Evolutionary conservation across 495 filamentous ascomycete species (phyloP), one percentile per base, ranked within the genome.

Genomic region (Penicillium steckii): DNA sequence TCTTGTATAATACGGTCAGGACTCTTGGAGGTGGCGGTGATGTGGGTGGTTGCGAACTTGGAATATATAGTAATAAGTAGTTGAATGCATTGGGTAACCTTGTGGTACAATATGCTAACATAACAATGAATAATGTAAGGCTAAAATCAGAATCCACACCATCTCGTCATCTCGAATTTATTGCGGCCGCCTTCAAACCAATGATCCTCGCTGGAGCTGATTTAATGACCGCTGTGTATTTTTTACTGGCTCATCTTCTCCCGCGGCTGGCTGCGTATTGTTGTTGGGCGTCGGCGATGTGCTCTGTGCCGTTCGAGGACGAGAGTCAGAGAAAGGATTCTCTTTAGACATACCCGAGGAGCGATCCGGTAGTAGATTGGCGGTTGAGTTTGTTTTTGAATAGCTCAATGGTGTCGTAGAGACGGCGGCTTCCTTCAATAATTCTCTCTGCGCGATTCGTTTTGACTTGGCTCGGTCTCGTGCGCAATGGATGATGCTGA

Each of bases 281-380:
- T 41, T 24, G 18, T 41, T 23, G 18, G 38, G 38, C 18, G 38
- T 41, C 10, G 38, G 19, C 6, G 38, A 24, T 5, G 37, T 18
- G 22, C 26, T 37, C 10, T 40, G 46, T 9, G 52, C 45, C 3
- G 45, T 44, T 17, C 19, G 24, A 12, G 53, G 38, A 23, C 41
- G 46, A 6, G 41, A 19, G 7, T 55, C 53, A n/a, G 26, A 13
- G 3, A 35, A 43, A 17, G 46, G 27, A 21, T 40, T 41, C 1
- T 55, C 46, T 41, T 38, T 40, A 12, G 50, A 50, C 42, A 50
- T 41, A 8, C 50, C 41, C 13, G 53, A 55, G 2, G 53, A 55
- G 8, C 46, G 41, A 38, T 50, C 47, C 3, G 40, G 10, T 8
- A 50, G 30, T 6, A 46, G 46, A 32, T 50, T 48, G 2, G 53